These are phyloP conservation scores for Sporothrix euskadiensis DNA, from an alignment of 2,329 filamentous ascomycete genomes.

Conservation along the genomic window DNA sequence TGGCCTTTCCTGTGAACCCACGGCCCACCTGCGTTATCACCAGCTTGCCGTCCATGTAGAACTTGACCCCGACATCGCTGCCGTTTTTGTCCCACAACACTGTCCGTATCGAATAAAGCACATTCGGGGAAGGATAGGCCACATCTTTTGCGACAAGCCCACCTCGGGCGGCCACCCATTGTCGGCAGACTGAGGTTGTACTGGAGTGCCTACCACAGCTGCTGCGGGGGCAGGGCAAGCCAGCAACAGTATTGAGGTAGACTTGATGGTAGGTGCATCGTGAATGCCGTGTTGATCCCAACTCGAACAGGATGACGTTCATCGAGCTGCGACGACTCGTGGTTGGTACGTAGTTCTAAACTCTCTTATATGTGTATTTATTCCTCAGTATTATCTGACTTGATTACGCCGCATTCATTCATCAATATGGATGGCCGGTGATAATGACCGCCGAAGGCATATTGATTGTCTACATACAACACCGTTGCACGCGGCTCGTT, in stretches of 20 bases:
- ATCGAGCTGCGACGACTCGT: background rate
- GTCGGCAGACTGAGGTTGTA: background rate
- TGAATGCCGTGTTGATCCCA: background rate
- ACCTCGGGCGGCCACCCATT: slow-evolving; percentile 60
- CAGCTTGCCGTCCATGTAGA: slow-evolving; percentile 54
- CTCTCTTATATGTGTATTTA: background rate
- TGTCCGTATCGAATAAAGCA: slow-evolving; percentile 53
- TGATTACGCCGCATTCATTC: background rate
- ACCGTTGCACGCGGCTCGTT: background rate
- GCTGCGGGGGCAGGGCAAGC: background rate
- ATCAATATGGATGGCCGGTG: background rate
- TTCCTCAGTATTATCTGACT: too few relatives aligned
- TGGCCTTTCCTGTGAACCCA: slow-evolving; percentile 50
- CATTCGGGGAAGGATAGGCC: slow-evolving; percentile 47
- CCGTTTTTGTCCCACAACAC: slow-evolving; percentile 55
- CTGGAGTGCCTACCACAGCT: background rate
- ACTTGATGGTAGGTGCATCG: background rate
- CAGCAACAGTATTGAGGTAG: background rate
- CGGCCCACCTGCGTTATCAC: slow-evolving; percentile 53
- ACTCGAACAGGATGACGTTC: background rate
- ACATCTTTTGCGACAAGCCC: slow-evolving; percentile 59
- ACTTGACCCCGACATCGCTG: slow-evolving; percentile 53
- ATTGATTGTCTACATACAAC: background rate
- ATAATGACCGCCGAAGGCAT: background rate
- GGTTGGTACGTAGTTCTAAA: background rate